These are phyloP conservation scores for Phaeosphaeria sp. DNA, from an alignment of 2,329 filamentous ascomycete species.

Conservation along the genomic window DNA sequence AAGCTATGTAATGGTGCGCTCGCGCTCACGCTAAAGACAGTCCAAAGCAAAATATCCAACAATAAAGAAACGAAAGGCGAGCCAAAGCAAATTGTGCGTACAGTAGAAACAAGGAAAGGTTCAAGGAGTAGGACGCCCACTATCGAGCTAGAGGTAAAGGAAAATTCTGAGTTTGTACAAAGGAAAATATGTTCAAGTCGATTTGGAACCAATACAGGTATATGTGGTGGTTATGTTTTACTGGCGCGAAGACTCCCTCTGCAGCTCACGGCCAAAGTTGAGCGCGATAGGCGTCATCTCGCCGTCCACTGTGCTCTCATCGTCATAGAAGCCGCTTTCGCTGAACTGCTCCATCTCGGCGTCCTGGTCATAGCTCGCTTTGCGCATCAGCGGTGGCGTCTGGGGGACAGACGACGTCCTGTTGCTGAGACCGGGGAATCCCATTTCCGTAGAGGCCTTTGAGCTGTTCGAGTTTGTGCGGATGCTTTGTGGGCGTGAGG, in stretches of 20 bases:
- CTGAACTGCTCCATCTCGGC: constrained; percentile 60
- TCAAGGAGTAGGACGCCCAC: constrained; percentile 6
- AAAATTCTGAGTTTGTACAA: neutral
- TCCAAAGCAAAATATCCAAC: constrained; percentile 21
- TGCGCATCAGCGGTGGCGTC: constrained; percentile 63
- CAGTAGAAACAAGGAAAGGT: constrained; percentile 5
- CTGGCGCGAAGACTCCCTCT: neutral
- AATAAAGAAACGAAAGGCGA: neutral
- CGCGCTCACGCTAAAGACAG: constrained; percentile 1
- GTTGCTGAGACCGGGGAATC: constrained; percentile 41
- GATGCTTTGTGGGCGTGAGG: constrained; percentile 27
- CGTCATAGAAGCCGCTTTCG: constrained; percentile 57
- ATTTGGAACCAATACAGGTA: neutral
- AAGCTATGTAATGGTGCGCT: neutral
- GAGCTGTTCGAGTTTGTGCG: constrained; percentile 38
- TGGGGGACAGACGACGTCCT: constrained; percentile 31
- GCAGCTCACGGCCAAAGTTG: constrained; percentile 41
- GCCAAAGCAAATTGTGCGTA: neutral
- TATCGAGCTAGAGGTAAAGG: neutral
- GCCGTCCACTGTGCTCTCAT: constrained; percentile 55
- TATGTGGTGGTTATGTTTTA: neutral
- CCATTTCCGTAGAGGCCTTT: constrained; percentile 35
- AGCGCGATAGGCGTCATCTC: constrained; percentile 42
- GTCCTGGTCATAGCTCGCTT: constrained; percentile 65
- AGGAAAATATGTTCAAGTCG: neutral